Evolutionary conservation across 139 green algal species (phyloP), one percentile per base, ranked within the genome.

Genomic region (Astrephomene gubernaculifera): DNA sequence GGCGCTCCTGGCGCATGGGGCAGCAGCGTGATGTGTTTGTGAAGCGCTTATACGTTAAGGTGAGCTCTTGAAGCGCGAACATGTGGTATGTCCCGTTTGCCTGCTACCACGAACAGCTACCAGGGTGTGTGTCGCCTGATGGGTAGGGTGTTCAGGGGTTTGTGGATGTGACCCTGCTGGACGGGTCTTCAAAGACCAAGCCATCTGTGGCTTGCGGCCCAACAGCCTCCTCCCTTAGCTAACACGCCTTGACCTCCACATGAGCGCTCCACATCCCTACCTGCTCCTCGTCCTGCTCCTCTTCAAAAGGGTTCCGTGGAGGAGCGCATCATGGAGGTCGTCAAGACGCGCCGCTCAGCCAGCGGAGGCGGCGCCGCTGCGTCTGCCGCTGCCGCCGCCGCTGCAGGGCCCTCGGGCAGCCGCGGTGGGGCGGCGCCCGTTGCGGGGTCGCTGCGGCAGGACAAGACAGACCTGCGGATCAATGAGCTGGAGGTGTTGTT

Each of bases 1-100:
- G 94, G 1, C 90, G 95, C 12, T 87, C 91, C 1, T 96, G 92
- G 92, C 92, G 95, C 80, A 97, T 97, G 94, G 94, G 94, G 5
- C 95, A 97, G 89, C 87, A 86, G 68, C 86, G 92, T 3, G 53
- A n/a, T 1, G 94, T 97, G 9, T 79, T 68, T 1, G 91, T 96
- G 24, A 95, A 94, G 82, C 83, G 86, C 39, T 86, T 96, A 14
- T 86, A 39, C 53, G 91, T 96, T 29, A 91, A 94, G 88, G 91
- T 88, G 54, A 12, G n/a, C n/a, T n/a, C n/a, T n/a, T n/a, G n/a
- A n/a, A n/a, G n/a, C n/a, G n/a, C n/a, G n/a, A n/a, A n/a, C n/a
- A n/a, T n/a, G n/a, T n/a, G n/a, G n/a, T n/a, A n/a, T n/a, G n/a
- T n/a, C n/a, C n/a, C n/a, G n/a, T n/a, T n/a, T n/a, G n/a, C n/a